phyloP scores from a whole-genome alignment of 768 basidiomycete species.

The Termitomyces sp. region DNA sequence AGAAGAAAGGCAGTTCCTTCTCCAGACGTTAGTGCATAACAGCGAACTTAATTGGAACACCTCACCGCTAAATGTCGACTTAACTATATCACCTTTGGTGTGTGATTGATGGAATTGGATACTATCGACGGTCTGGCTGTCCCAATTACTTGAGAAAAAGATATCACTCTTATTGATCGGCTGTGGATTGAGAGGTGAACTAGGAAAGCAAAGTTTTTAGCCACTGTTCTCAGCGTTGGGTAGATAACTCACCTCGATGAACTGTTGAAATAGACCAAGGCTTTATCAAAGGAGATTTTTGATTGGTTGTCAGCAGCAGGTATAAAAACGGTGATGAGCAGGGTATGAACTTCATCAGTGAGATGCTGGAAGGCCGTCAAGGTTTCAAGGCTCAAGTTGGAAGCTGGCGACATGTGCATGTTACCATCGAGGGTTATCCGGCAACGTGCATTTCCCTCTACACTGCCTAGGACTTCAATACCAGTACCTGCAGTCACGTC shows the following conservation, averaged over 20 bases:
- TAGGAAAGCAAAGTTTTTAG: background rate
- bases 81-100: constrained; percentile 38
- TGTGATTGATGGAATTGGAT: constrained; percentile 21
- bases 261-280: background rate
- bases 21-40: background rate
- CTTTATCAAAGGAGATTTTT: constrained; percentile 35
- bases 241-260: background rate
- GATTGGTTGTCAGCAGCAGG: constrained; percentile 13
- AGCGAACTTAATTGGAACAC: constrained; percentile 8
- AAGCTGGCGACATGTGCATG: constrained; percentile 9
- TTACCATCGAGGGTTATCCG: constrained; percentile 47
- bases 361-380: constrained; percentile 48
- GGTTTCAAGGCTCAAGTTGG: constrained; percentile 26
- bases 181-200: constrained; percentile 13
- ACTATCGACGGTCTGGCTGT: constrained; percentile 21
- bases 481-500: constrained; percentile 46
- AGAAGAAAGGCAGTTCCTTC: constrained; percentile 60
- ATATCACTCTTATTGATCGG: constrained; percentile 39
- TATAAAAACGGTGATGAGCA: constrained; percentile 47
- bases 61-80: constrained; percentile 43
- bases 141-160: constrained; percentile 54
- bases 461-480: constrained; percentile 53
- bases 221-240: background rate
- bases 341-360: constrained; percentile 41
- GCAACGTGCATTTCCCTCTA: constrained; percentile 34